Percentiles rank a stretch among this genome's conserved stretches.
These are phyloP conservation scores for Cercospora sesami DNA, from an alignment of 2,329 filamentous ascomycete genomes.

Conservation along the genomic window DNA sequence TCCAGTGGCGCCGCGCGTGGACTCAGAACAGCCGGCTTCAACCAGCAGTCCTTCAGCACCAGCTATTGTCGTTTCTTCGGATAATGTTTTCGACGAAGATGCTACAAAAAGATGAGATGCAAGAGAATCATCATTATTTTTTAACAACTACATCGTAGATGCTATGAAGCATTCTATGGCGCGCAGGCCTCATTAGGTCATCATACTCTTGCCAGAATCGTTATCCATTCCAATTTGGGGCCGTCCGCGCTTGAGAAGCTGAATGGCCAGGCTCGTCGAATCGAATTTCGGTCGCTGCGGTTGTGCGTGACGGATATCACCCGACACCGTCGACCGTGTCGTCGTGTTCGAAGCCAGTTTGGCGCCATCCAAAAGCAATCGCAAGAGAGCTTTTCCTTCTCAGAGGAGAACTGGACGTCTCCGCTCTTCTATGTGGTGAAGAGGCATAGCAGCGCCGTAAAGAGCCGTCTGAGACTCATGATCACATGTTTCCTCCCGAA, in stretches of 20 bases:
- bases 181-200: neutral
- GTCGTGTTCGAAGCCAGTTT: neutral
- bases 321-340: neutral
- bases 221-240: neutral
- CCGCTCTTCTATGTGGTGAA: neutral
- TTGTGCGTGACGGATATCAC: neutral
- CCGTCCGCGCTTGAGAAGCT: neutral
- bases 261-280: neutral
- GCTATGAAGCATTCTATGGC: neutral
- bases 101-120: neutral
- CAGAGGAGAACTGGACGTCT: neutral
- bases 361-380: neutral
- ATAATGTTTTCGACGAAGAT: neutral
- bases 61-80: slow-evolving; percentile 16
- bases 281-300: neutral
- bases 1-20: neutral
- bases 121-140: neutral
- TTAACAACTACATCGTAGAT: neutral
- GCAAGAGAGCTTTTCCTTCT: neutral
- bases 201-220: neutral
- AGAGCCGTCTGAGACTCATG: neutral
- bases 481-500: neutral
- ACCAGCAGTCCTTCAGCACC: slow-evolving; percentile 7
- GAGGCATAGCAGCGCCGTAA: neutral
- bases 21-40: neutral